Evolutionary conservation across 2,329 filamentous ascomycete genomes (phyloP), one percentile per base, ranked within the genome.

Genomic region (Paecilomyces niveus): DNA sequence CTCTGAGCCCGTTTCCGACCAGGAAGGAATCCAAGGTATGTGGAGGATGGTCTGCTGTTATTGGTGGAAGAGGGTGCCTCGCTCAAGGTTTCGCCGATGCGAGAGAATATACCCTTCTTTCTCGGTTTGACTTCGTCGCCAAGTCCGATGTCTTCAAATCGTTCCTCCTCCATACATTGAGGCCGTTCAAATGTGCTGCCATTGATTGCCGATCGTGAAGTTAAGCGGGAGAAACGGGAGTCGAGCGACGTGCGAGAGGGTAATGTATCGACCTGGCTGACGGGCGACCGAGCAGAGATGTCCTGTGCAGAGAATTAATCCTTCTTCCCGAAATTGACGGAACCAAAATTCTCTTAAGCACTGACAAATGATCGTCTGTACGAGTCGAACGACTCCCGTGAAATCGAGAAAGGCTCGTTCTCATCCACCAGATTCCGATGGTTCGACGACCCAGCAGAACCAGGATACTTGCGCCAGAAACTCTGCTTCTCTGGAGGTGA

Each of bases 381-480:
- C 2, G 92, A 96, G 73, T 97, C 94, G 70, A 97, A 97, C 1
- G 92, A 97, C 77, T 97, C 94, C 68, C 93, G 85, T 39, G 92
- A 96, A 72, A 97, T 97, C 63, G 89, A 91, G 72, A 97, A 97
- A 13, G 89, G 92, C 71, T 97, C 93, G 66, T 92, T 92, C 62
- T 96, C 91, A 67, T 87, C 86, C 60, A 90, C 79, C 66, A 88
- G 84, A 70, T 83, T 85, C 58, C 84, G 79, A 70, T 85, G 82
- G 63, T 84, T 83, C 31, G 80, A 81, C 45, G 82, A 80, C 60
- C 77, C 78, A 22, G 77, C 80, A 3, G 78, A 73, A 11, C 69
- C 69, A 8, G 77, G 71, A 29, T 77, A 84, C 64, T 77, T 78
- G 57, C 78, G 78, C 92, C 92, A 97, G 67, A 91, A 88, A 62